phyloP scores from a whole-genome alignment of 352 stramenopile genomes.

The Phytophthora rubi region DNA sequence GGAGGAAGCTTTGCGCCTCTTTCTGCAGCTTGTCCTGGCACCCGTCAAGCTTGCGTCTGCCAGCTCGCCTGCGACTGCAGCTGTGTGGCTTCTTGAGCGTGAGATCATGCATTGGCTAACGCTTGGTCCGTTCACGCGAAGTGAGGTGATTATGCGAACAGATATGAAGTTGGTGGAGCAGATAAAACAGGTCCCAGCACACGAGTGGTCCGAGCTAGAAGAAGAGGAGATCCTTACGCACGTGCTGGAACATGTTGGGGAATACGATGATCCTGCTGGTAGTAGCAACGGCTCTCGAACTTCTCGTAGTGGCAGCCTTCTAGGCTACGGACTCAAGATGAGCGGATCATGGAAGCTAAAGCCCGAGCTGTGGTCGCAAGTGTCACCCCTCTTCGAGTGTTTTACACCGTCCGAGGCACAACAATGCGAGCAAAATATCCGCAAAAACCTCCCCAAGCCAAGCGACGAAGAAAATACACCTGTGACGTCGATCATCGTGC shows the following conservation, averaged over 20 bases:
- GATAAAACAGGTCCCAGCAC: slow-evolving; percentile 60
- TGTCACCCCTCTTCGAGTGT: slow-evolving; percentile 78
- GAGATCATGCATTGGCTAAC: slow-evolving; percentile 84
- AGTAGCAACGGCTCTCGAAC: slow-evolving; percentile 26
- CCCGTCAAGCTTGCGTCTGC: slow-evolving; percentile 57
- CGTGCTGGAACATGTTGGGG: slow-evolving; percentile 65
- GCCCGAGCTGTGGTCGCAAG: slow-evolving; percentile 51
- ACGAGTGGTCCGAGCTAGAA: slow-evolving; percentile 66
- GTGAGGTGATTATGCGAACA: slow-evolving; percentile 65
- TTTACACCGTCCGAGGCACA: slow-evolving; percentile 80
- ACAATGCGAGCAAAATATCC: slow-evolving; percentile 77
- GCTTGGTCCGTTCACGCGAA: slow-evolving; percentile 70
- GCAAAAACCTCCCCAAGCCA: slow-evolving; percentile 40
- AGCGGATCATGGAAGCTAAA: slow-evolving; percentile 73
- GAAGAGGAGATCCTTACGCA: slow-evolving; percentile 83
- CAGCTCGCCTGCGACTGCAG: slow-evolving; percentile 34
- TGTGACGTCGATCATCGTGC: slow-evolving; percentile 28
- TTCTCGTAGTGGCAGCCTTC: slow-evolving; percentile 34
- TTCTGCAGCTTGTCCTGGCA: slow-evolving; percentile 66
- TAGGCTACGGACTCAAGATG: slow-evolving; percentile 75
- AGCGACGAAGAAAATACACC: slow-evolving; percentile 8
- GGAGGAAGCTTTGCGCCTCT: slow-evolving; percentile 68
- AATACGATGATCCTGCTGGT: slow-evolving; percentile 58
- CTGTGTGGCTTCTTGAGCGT: slow-evolving; percentile 61
- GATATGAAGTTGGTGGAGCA: slow-evolving; percentile 82